These are phyloP conservation scores for Phytopythium aichiense DNA, from an alignment of 352 stramenopile species.

Conservation along the genomic window DNA sequence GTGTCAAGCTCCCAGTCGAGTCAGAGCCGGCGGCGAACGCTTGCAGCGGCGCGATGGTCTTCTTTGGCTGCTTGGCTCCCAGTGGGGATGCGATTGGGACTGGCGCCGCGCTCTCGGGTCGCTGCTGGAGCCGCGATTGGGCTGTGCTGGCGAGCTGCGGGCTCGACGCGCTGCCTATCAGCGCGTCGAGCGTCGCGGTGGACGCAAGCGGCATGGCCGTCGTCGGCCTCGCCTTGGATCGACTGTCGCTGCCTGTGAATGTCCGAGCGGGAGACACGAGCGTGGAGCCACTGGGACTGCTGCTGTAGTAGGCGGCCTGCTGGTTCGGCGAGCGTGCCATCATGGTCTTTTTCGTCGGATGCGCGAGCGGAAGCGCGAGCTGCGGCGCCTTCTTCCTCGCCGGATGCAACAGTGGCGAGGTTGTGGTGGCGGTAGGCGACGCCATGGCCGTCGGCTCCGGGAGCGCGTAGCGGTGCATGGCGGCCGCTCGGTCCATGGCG, in stretches of 20 bases:
- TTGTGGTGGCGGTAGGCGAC: background rate
- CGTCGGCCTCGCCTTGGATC: conserved; percentile 22
- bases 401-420: background rate
- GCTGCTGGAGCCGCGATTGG: background rate
- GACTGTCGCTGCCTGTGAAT: background rate
- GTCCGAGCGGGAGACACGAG: background rate
- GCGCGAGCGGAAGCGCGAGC: background rate
- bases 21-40: conserved; percentile 2
- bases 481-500: background rate
- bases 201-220: conserved; percentile 27
- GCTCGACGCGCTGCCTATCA: conserved; percentile 11
- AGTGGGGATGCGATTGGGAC: background rate
- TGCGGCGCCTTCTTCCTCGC: background rate
- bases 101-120: conserved; percentile 7
- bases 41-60: conserved; percentile 5
- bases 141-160: background rate
- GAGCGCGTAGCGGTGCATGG: background rate
- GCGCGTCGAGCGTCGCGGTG: conserved; percentile 27
- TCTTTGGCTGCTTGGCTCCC: conserved; percentile 6
- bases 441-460: background rate
- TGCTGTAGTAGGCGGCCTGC: background rate
- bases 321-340: conserved; percentile 2
- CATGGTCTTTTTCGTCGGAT: background rate
- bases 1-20: conserved; percentile 5
- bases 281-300: background rate